Percentiles rank a stretch among this genome's conserved stretches.
Evolutionary conservation across 2,329 filamentous ascomycete species (phyloP).

Genomic region (Botrytis hyacinthi): DNA sequence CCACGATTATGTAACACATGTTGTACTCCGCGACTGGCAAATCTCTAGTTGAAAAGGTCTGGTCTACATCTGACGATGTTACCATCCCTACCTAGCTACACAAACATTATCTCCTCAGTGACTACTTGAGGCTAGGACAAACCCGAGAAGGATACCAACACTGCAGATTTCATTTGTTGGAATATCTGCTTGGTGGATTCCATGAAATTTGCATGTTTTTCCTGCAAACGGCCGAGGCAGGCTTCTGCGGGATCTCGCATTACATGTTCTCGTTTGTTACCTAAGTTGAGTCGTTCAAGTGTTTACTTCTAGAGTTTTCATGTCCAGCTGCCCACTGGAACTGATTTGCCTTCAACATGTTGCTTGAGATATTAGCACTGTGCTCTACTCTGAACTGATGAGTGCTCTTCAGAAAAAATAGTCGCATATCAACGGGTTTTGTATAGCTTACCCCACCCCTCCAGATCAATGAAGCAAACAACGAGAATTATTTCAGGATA

Average conservation of each 20-base stretch:
- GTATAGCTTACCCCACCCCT: neutral
- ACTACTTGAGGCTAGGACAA: neutral
- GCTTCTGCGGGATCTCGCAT: conserved; percentile 11
- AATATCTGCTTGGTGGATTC: neutral
- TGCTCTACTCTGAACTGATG: neutral
- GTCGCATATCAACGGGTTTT: neutral
- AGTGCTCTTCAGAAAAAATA: neutral
- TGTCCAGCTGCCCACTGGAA: neutral
- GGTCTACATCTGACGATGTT: neutral
- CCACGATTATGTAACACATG: neutral
- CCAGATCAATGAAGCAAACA: neutral
- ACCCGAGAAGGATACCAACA: neutral
- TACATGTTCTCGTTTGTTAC: conserved; percentile 15
- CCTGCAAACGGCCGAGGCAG: conserved; percentile 5
- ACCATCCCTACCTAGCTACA: neutral
- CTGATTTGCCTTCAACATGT: neutral
- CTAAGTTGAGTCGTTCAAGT: neutral
- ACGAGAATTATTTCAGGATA: neutral
- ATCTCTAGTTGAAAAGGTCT: neutral
- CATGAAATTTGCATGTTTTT: conserved; percentile 18
- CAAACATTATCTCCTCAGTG: neutral
- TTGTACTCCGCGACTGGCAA: neutral
- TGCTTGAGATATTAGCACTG: neutral
- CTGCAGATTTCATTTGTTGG: neutral
- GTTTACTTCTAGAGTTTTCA: neutral